phyloP scores from a whole-genome alignment of 139 green algal species.

The Nannochloris sp. region DNA sequence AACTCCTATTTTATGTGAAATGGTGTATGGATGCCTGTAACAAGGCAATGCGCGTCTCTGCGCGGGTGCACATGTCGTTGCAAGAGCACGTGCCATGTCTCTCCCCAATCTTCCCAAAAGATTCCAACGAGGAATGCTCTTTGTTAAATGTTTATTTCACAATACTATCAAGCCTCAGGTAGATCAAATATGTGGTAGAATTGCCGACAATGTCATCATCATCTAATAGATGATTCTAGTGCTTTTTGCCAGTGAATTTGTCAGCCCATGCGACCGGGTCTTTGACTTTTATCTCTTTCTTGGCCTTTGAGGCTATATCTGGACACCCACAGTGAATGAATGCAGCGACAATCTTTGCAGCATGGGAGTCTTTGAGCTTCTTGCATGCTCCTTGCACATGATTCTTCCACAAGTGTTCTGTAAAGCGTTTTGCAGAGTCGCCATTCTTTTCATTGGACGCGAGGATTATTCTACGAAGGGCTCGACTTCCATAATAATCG shows the following conservation, averaged over 20 bases:
- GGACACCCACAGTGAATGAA: slow-evolving; percentile 33
- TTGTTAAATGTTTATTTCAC: no score
- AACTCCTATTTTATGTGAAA: no score
- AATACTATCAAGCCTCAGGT: no score
- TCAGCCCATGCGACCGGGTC: slow-evolving; percentile 28
- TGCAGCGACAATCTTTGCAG: slow-evolving; percentile 61
- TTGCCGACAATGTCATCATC: not conserved
- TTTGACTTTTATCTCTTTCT: slow-evolving; percentile 28
- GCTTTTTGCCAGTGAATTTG: slow-evolving; percentile 2
- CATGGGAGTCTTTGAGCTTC: slow-evolving; percentile 43
- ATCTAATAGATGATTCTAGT: not conserved
- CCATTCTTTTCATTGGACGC: slow-evolving; percentile 14
- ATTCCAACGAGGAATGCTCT: no score
- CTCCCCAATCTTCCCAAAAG: no score
- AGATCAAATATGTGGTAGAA: not conserved
- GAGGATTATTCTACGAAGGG: slow-evolving; percentile 47
- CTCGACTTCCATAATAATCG: slow-evolving; percentile 45
- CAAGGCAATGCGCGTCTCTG: no score
- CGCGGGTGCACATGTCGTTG: no score
- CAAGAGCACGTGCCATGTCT: no score
- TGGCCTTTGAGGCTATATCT: slow-evolving; percentile 17
- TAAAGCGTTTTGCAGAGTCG: slow-evolving; percentile 12
- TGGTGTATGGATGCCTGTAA: no score
- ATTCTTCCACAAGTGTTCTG: slow-evolving; percentile 31
- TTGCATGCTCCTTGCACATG: slow-evolving; percentile 33